These are phyloP conservation scores for Lactarius psammicola DNA, from an alignment of 768 basidiomycete genomes.

Conservation along the genomic window DNA sequence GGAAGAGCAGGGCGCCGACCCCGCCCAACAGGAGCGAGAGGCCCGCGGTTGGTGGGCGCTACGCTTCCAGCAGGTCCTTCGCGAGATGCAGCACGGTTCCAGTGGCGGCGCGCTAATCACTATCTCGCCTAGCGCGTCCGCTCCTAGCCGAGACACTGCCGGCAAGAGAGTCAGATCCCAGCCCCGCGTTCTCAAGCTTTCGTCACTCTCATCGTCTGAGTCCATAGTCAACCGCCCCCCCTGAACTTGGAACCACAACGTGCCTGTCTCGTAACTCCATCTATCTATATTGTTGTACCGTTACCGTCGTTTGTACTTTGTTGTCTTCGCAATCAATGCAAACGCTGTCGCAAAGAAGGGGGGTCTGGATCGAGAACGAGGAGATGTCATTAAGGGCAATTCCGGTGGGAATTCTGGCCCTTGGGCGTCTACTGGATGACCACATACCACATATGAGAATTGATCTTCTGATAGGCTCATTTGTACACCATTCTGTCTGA, in stretches of 20 bases:
- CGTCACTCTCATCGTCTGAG: slow-evolving; percentile 26
- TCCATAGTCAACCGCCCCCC: slow-evolving; percentile 18
- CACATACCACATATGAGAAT: not conserved
- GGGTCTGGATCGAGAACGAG: not conserved
- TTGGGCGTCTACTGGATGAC: not conserved
- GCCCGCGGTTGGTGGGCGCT: slow-evolving; percentile 75
- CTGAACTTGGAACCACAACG: not conserved
- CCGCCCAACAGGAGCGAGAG: slow-evolving; percentile 53
- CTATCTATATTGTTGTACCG: not conserved
- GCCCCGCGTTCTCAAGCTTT: slow-evolving; percentile 27
- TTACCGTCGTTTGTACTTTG: slow-evolving; percentile 7
- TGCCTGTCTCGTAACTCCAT: slow-evolving; percentile 4
- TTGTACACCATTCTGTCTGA: not conserved
- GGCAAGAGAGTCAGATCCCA: slow-evolving; percentile 7
- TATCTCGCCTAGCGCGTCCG: not conserved
- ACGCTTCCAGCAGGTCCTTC: slow-evolving; percentile 60
- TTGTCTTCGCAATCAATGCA: slow-evolving; percentile 16
- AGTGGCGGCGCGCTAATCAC: slow-evolving; percentile 3
- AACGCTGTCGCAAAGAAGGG: slow-evolving; percentile 4
- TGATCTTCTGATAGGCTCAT: slow-evolving; percentile 1
- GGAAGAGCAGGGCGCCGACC: slow-evolving; percentile 33
- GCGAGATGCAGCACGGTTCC: slow-evolving; percentile 47
- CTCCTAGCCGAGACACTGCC: not conserved
- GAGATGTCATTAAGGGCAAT: not conserved
- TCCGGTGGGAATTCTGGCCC: not conserved